phyloP scores from a whole-genome alignment of 345 rosid genomes.

The Isatis tinctoria region DNA sequence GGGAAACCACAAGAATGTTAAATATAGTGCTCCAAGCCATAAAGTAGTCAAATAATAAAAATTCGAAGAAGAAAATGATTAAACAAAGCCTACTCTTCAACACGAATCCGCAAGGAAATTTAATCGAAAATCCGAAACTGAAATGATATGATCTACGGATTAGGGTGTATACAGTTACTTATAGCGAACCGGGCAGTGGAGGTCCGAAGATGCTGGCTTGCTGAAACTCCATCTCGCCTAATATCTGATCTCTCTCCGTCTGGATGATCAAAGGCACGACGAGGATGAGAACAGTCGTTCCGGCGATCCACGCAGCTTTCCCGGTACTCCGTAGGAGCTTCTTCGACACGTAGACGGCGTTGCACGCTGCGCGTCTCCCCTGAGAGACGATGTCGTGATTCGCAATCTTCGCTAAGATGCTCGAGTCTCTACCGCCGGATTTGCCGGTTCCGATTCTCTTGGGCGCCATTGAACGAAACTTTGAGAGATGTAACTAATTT shows the following conservation, averaged over 20 bases:
- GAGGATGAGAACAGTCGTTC: conserved; percentile 67
- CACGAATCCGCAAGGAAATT: neutral
- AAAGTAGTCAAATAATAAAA: too few species aligned
- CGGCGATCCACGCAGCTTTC: conserved; percentile 81
- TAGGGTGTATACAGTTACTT: neutral
- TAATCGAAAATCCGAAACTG: neutral
- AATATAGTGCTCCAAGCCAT: too few species aligned
- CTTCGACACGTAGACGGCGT: conserved; percentile 57
- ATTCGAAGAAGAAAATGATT: too few species aligned
- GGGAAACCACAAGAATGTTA: too few species aligned
- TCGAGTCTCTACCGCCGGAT: conserved; percentile 13
- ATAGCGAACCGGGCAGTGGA: conserved; percentile 28
- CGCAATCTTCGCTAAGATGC: conserved; percentile 40
- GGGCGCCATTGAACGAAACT: conserved; percentile 37
- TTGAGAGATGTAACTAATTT: neutral
- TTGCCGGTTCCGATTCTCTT: conserved; percentile 44
- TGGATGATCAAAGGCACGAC: conserved; percentile 61
- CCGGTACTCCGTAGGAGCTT: conserved; percentile 81
- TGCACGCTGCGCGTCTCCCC: conserved; percentile 55
- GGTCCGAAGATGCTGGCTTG: conserved; percentile 68
- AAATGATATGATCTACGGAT: neutral
- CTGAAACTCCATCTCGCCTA: conserved; percentile 63
- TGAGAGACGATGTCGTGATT: conserved; percentile 41
- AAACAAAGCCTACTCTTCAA: neutral
- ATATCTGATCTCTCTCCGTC: conserved; percentile 67